Evolutionary conservation across 2,329 filamentous ascomycete genomes (phyloP), one percentile per base, ranked within the genome.

Genomic region (Arthrobotrys conoides): DNA sequence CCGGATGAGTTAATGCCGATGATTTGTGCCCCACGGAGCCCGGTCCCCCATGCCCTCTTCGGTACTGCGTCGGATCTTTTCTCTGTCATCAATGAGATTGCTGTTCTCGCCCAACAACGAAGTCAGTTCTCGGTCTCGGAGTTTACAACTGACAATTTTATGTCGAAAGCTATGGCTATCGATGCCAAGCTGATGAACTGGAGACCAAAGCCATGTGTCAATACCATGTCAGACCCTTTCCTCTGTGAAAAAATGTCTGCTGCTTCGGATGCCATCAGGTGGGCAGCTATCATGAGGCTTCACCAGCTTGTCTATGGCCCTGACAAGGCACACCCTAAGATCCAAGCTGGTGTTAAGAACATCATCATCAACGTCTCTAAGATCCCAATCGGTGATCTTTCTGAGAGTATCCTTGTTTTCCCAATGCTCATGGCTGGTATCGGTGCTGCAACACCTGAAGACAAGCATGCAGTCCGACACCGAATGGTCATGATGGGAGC

Each of bases 331-430:
- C 79, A 80, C 49, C 55, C 64, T 5, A 79, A 72, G 53, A 76
- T 80, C 9, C 76, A 79, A 12, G 61, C 66, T 8, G 79, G 75
- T 18, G 79, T 80, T 9, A 51, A 33, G 18, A 71, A 80, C 33
- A 80, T 80, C 46, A 71, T 80, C 33, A 33, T 33, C 16, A 68
- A 72, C 2, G 71, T 80, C 18, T 69, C 61, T 2, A 76, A 75
- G 53, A 80, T 80, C 33, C 79, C 79, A 14, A 51, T 71, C 33
- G 79, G 79, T 41, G 79, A 80, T 61, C 57, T 80, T 10, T 73
- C 77, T 3, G 79, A 80, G 64, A 80, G 79, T 38, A 80, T 80
- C 38, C 76, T 80, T 33, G 70, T 80, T 4, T 80, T 80, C 65
- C 79, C 79, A 16, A 76, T 80, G 76, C 63, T 80, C 33, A 79